Evolutionary conservation across 495 filamentous ascomycete genomes (phyloP).

Genomic region (Immersiella caudata): DNA sequence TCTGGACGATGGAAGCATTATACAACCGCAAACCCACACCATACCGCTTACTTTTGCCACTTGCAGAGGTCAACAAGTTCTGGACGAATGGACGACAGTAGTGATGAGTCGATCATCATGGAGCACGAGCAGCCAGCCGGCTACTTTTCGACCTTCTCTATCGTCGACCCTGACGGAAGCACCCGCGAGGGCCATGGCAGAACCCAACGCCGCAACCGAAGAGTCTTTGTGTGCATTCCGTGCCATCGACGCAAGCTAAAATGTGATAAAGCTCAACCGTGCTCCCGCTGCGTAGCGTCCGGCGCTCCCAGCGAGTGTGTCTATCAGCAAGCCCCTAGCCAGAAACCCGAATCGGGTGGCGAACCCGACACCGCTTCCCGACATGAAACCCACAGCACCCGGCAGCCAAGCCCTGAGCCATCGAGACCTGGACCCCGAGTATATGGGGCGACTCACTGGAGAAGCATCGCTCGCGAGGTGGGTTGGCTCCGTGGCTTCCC

Average conservation of each 20-base stretch:
- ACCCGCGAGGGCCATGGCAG: slow-evolving; percentile 26
- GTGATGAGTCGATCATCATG: slow-evolving; percentile 24
- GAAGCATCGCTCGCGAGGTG: slow-evolving; percentile 32
- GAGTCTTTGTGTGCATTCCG: slow-evolving; percentile 36
- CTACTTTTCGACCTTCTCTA: slow-evolving; percentile 36
- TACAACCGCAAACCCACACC: background rate
- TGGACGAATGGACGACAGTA: slow-evolving; percentile 18
- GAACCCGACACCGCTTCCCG: slow-evolving; percentile 19
- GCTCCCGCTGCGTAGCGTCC: slow-evolving; percentile 31
- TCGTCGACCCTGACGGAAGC: slow-evolving; percentile 29
- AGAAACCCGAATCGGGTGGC: slow-evolving; percentile 14
- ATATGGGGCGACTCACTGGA: slow-evolving; percentile 31
- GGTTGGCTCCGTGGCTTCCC: slow-evolving; percentile 5
- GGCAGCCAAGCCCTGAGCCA: slow-evolving; percentile 9
- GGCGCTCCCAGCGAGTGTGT: slow-evolving; percentile 30
- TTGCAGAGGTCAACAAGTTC: background rate
- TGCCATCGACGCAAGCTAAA: slow-evolving; percentile 36
- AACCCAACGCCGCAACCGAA: slow-evolving; percentile 32
- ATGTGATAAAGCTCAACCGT: slow-evolving; percentile 35
- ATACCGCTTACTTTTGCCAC: background rate
- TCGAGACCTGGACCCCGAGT: slow-evolving; percentile 16
- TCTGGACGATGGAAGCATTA: background rate
- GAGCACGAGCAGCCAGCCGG: slow-evolving; percentile 31
- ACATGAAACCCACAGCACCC: background rate
- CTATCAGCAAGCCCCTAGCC: slow-evolving; percentile 29